A percentile compares a stretch with the other conserved stretches of the same genome.
Evolutionary conservation across 176 grass and related monocot species (phyloP).

Genomic region (Paspalum notatum): DNA sequence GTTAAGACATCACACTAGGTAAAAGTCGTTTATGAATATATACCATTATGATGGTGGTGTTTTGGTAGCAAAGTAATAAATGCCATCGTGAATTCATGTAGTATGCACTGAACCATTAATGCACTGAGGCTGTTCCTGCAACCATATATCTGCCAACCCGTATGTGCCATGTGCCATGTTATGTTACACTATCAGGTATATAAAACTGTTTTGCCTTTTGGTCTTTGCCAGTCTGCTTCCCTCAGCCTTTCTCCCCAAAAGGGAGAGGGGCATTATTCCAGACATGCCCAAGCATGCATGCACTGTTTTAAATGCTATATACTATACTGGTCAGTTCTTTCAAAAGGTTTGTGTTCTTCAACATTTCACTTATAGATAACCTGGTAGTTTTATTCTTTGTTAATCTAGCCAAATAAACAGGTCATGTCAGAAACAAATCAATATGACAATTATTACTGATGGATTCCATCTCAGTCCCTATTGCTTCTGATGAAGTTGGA

Average conservation of each 20-base stretch:
- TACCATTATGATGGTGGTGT: neutral
- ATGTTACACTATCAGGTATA: neutral
- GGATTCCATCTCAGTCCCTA: neutral
- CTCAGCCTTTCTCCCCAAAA: neutral
- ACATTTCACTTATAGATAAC: constrained; percentile 1
- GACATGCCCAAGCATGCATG: neutral
- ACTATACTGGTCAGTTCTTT: too few species aligned
- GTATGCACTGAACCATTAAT: neutral
- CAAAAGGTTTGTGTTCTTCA: neutral
- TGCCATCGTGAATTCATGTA: neutral
- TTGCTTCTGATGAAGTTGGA: neutral
- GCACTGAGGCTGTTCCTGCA: neutral
- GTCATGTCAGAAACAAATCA: neutral
- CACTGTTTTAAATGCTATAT: neutral
- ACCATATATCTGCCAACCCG: neutral
- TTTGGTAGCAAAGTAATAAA: neutral
- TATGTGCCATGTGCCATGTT: neutral
- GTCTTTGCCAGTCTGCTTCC: neutral
- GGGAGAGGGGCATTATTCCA: neutral
- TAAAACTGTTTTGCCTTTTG: neutral
- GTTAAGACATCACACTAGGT: neutral
- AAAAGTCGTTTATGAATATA: neutral
- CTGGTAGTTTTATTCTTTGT: neutral
- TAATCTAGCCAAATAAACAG: neutral
- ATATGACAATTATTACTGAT: neutral